These are phyloP conservation scores for Carex myosuroides DNA, from an alignment of 176 grass and related monocot genomes.

Conservation along the genomic window DNA sequence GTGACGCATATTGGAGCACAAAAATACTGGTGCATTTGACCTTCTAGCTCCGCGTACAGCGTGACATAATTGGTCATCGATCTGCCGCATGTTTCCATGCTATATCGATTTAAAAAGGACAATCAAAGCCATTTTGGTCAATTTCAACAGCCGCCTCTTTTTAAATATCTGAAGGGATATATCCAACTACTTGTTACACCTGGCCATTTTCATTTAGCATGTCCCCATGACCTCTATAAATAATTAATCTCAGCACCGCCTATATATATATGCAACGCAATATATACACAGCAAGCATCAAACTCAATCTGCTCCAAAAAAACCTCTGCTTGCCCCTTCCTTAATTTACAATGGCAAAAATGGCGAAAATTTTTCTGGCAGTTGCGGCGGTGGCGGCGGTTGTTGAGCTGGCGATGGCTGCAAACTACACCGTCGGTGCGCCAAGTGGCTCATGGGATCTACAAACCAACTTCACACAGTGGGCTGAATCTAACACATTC, in stretches of 20 bases:
- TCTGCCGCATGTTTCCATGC: background rate
- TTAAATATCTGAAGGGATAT: background rate
- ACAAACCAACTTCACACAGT: conserved; percentile 47
- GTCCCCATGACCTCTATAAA: background rate
- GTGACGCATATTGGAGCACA: too few relatives aligned
- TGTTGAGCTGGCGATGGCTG: background rate
- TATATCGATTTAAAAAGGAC: background rate
- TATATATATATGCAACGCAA: background rate
- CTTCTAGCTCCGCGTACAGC: too few relatives aligned
- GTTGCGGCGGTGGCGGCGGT: background rate
- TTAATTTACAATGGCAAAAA: background rate
- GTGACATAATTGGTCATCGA: too few relatives aligned
- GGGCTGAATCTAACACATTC: conserved; percentile 40
- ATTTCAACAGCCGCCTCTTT: background rate
- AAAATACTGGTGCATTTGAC: too few relatives aligned
- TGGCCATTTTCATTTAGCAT: background rate
- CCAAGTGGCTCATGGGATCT: conserved; percentile 63
- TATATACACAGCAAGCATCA: conserved; percentile 11
- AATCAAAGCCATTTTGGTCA: background rate
- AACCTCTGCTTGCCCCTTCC: conserved; percentile 30
- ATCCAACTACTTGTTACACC: background rate
- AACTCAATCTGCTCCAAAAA: background rate
- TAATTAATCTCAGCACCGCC: background rate
- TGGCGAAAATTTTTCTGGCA: background rate
- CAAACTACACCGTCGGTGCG: conserved; percentile 54